Percentiles rank a stretch among this genome's conserved stretches.
Conservation (phyloP, 352 stramenopile species). For the Blastocystis sp. region DNA sequence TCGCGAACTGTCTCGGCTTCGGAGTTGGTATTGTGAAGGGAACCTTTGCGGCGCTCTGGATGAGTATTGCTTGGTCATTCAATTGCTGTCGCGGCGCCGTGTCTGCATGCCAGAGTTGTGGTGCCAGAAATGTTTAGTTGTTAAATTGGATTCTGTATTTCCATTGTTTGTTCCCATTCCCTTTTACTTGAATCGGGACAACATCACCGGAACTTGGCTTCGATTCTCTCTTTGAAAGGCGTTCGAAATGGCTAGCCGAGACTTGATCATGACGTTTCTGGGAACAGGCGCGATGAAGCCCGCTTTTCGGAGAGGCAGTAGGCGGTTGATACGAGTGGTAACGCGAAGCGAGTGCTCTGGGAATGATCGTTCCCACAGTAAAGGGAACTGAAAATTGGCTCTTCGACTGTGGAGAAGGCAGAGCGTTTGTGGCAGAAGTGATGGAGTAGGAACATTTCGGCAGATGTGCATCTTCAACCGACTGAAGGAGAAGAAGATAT, state of each 20-base stretch:
- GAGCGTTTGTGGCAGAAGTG: background rate
- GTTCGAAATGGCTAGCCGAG: conserved; percentile 40
- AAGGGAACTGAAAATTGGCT: conserved; percentile 18
- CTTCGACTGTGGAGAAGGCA: conserved; percentile 46
- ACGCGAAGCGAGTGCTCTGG: background rate
- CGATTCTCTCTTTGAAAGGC: background rate
- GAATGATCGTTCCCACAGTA: background rate
- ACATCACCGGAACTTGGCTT: too few species aligned
- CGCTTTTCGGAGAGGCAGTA: conserved; percentile 32
- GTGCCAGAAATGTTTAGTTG: too few species aligned
- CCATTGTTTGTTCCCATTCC: too few species aligned
- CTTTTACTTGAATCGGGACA: too few species aligned
- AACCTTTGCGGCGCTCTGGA: too few species aligned
- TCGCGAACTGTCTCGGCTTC: too few species aligned
- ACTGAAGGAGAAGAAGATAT: background rate
- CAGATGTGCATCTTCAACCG: conserved; percentile 34
- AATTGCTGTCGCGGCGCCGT: too few species aligned
- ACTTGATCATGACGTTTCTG: conserved; percentile 37
- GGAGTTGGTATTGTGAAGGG: too few species aligned
- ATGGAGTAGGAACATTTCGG: background rate
- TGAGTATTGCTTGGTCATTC: too few species aligned
- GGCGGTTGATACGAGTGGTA: background rate
- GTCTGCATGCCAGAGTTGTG: too few species aligned
- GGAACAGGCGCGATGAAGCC: conserved; percentile 36
- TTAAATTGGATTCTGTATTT: too few species aligned